Percentiles rank a stretch among this genome's conserved stretches.
Conservation (phyloP, 2,329 filamentous ascomycete species). For the Emydomyces testavorans region DNA sequence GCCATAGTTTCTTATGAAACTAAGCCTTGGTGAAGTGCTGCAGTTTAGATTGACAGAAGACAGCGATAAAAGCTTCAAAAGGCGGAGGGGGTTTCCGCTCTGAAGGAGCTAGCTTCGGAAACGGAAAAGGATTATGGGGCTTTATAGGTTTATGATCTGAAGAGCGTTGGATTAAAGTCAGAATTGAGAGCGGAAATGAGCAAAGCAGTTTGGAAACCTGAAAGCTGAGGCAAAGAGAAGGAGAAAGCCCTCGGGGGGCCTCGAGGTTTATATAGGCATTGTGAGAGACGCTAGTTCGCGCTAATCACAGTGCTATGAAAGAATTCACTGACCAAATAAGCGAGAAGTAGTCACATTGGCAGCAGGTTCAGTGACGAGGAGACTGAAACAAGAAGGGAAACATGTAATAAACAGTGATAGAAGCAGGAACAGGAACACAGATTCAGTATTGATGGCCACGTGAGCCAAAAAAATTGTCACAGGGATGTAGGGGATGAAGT, state of each 20-base stretch:
- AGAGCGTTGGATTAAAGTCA: too few species aligned
- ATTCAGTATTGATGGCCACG: background rate
- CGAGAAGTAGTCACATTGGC: background rate
- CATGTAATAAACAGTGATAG: background rate
- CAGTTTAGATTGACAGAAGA: background rate
- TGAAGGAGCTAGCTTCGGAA: too few species aligned
- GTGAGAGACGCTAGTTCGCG: background rate
- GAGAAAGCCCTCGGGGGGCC: background rate
- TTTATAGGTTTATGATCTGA: too few species aligned
- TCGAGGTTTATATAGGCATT: background rate
- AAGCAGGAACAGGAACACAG: background rate
- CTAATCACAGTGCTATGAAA: background rate
- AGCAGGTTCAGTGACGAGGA: background rate
- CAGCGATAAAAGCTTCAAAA: too few species aligned
- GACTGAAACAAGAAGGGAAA: background rate
- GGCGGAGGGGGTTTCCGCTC: too few species aligned
- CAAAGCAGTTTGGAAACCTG: background rate
- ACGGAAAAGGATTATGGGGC: background rate
- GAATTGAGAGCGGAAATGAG: background rate
- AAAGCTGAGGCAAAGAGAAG: background rate
- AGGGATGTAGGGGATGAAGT: background rate
- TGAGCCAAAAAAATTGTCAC: background rate
- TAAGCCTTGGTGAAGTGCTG: background rate
- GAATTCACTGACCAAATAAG: background rate
- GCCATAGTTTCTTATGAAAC: background rate